These are phyloP conservation scores for Candida patagonica DNA, from an alignment of 805 yeast genomes.

Conservation along the genomic window DNA sequence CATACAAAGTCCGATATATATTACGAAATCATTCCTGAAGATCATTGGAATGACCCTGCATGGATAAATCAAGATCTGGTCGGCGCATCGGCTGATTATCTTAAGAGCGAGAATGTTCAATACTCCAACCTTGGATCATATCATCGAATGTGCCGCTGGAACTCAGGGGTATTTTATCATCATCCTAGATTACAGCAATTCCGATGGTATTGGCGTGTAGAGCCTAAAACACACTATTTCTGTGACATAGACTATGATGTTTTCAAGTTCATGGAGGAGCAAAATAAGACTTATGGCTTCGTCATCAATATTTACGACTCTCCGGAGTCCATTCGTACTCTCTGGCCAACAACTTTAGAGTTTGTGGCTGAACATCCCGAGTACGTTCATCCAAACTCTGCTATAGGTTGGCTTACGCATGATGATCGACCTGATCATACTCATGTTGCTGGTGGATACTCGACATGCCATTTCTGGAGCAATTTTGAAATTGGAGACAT, in stretches of 20 bases:
- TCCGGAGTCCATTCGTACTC: constrained; percentile 48
- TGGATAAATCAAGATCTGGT: constrained; percentile 41
- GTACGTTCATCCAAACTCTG: constrained; percentile 49
- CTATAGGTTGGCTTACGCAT: constrained; percentile 50
- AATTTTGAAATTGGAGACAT: constrained; percentile 85
- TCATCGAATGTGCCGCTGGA: constrained; percentile 81
- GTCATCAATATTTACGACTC: constrained; percentile 61
- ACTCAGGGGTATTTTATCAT: constrained; percentile 54
- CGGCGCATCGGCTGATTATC: constrained; percentile 29
- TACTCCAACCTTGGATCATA: constrained; percentile 57
- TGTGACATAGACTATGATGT: constrained; percentile 69
- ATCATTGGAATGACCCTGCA: constrained; percentile 54
- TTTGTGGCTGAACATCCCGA: constrained; percentile 50
- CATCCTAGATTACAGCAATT: constrained; percentile 53
- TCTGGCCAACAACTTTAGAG: constrained; percentile 64
- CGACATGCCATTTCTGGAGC: constrained; percentile 83
- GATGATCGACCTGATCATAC: constrained; percentile 41
- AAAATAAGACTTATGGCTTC: constrained; percentile 66
- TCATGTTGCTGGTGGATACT: constrained; percentile 47
- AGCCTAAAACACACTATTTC: constrained; percentile 61
- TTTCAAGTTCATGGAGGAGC: constrained; percentile 60
- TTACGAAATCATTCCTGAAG: constrained; percentile 35
- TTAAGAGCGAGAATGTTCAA: constrained; percentile 34
- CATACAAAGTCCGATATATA: constrained; percentile 35
- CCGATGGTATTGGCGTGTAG: constrained; percentile 74